A percentile compares a stretch with the other conserved stretches of the same genome.
These are phyloP conservation scores for Termitomyces heimii DNA, from an alignment of 768 basidiomycete genomes.

Conservation along the genomic window DNA sequence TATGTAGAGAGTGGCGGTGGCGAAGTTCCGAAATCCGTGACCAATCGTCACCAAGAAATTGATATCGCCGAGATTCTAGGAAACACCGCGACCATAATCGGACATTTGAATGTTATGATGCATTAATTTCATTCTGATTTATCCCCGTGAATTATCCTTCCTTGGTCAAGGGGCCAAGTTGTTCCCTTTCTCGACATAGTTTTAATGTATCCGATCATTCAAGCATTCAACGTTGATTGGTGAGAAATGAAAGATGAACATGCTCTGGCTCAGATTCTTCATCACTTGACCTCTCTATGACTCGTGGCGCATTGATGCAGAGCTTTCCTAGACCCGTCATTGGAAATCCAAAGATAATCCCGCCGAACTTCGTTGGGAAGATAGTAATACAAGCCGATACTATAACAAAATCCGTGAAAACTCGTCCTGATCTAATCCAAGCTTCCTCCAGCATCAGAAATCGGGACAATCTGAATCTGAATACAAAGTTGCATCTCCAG, in stretches of 20 bases:
- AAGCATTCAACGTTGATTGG: background rate
- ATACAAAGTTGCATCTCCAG: constrained; percentile 30
- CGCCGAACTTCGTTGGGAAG: background rate
- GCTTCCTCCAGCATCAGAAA: no score
- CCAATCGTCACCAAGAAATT: no score
- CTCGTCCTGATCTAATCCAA: background rate
- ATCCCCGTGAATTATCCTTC: no score
- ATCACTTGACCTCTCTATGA: background rate
- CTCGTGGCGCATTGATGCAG: background rate
- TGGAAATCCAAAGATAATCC: background rate
- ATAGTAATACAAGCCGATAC: background rate
- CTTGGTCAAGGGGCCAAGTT: background rate
- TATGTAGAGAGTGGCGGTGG: background rate
- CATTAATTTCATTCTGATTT: background rate
- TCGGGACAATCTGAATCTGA: constrained; percentile 22
- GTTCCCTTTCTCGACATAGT: background rate
- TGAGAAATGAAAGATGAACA: background rate
- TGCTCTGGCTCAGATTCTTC: background rate
- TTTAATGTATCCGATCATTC: no score
- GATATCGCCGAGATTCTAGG: background rate
- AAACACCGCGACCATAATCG: background rate
- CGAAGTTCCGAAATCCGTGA: background rate
- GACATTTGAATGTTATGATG: no score
- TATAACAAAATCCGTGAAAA: no score
- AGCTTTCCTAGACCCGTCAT: background rate